These are phyloP conservation scores for Colletotrichum spaethianum DNA, from an alignment of 2,329 filamentous ascomycete genomes.

Conservation along the genomic window DNA sequence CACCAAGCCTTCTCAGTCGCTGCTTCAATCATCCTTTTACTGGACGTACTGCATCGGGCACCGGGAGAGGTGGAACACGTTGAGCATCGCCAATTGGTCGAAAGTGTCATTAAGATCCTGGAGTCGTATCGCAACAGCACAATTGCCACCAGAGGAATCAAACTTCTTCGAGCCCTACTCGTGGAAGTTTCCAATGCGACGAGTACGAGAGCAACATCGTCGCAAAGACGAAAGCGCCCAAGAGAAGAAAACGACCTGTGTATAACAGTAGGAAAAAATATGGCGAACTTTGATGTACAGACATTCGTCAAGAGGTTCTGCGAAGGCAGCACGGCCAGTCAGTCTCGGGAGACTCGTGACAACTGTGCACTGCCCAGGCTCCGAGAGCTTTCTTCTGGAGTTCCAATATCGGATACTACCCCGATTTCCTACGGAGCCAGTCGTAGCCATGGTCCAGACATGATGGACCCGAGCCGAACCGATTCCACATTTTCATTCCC, in stretches of 20 bases:
- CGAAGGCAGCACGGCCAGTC: constrained; percentile 36
- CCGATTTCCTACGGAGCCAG: neutral
- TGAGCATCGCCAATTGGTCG: constrained; percentile 50
- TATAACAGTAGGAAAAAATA: neutral
- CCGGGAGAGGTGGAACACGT: constrained; percentile 45
- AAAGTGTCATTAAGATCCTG: constrained; percentile 51
- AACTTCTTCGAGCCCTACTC: constrained; percentile 53
- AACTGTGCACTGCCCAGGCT: neutral
- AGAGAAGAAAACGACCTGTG: neutral
- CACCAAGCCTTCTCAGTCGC: constrained; percentile 49
- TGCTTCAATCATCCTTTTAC: constrained; percentile 48
- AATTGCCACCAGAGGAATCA: constrained; percentile 54
- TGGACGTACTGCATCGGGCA: constrained; percentile 49
- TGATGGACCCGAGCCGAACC: constrained; percentile 36
- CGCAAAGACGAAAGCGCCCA: constrained; percentile 10
- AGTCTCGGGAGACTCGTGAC: neutral
- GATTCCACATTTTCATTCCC: constrained; percentile 38
- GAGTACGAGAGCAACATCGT: neutral
- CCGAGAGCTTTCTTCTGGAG: neutral
- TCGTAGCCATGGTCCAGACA: neutral
- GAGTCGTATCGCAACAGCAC: constrained; percentile 52
- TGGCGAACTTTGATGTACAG: constrained; percentile 45
- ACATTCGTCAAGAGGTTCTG: constrained; percentile 49
- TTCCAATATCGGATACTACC: neutral
- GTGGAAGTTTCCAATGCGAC: constrained; percentile 15